Evolutionary conservation across 495 filamentous ascomycete species (phyloP).

Genomic region (Podospora pseudocomata): DNA sequence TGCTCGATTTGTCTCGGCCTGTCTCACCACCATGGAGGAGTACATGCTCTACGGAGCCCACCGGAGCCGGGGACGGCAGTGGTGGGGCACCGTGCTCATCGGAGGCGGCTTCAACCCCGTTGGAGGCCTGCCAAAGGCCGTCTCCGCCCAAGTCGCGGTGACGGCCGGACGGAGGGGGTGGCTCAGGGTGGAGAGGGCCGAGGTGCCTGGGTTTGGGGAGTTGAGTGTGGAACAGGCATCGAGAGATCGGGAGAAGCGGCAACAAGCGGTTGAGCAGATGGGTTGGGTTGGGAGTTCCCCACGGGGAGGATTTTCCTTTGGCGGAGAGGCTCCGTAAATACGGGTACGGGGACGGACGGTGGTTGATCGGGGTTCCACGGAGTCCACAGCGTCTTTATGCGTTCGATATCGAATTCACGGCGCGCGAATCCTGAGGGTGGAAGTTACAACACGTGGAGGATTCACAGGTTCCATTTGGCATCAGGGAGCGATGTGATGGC

Average conservation of each 20-base stretch:
- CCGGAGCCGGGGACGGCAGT: constrained; percentile 43
- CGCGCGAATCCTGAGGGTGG: background rate
- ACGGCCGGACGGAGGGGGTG: constrained; percentile 48
- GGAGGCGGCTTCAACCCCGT: constrained; percentile 28
- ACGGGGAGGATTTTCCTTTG: constrained; percentile 29
- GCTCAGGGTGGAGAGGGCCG: constrained; percentile 44
- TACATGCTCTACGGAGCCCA: constrained; percentile 49
- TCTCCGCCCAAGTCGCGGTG: constrained; percentile 29
- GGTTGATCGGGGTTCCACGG: constrained; percentile 3
- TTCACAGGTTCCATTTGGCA: too few relatives aligned
- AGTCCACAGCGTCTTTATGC: background rate
- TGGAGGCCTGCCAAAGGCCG: background rate
- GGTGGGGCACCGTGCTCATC: constrained; percentile 49
- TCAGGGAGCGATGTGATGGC: background rate
- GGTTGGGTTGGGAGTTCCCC: constrained; percentile 29
- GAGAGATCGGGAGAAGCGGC: constrained; percentile 19
- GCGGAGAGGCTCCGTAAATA: background rate
- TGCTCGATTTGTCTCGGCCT: constrained; percentile 23
- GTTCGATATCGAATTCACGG: background rate
- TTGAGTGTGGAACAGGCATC: constrained; percentile 24
- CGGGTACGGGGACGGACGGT: constrained; percentile 3
- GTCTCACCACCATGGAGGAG: constrained; percentile 35
- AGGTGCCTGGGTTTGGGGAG: constrained; percentile 24
- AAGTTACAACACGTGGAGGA: background rate
- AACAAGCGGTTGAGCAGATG: constrained; percentile 22